Base-by-base conservation (phyloP, 352 stramenopile species). In the Lagenidium giganteum region DNA sequence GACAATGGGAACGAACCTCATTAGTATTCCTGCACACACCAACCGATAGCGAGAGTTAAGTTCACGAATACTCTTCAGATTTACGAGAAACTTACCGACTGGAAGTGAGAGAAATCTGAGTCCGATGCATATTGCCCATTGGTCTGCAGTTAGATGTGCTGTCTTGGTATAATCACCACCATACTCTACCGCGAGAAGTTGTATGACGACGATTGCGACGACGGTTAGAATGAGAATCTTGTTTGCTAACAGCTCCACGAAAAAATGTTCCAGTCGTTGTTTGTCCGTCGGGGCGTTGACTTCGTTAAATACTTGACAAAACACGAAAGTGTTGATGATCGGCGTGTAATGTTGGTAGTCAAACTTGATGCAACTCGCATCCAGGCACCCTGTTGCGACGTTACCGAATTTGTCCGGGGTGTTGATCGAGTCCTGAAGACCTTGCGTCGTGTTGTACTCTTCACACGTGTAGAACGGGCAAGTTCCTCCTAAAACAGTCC, bases 311-410 rank as follows among this genome's bases (percentile, higher is more conserved):
- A 98, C 61, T 67, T 98, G 93, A 22, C 81, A 85, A 49, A 98
- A 98, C 6, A 99, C 95, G 61, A 99, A 99, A 16, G 93, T 90
- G 64, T 98, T 98, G 80, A 99, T 98, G 57, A 99, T 82, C 35
- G 98, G 70, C 5, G 95, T 98, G 65, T 96, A 98, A 69, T 98
- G 96, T 26, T 83, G 64, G 35, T 89, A 92, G 60, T 96, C 67
- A 76, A 93, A 75, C 33, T 54, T 13, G 18, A 41, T 11, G 39
- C 80, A 92, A 23, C 47, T 60, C 13, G 42, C 14, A 16, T 82
- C 53, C 22, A 91, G 40, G 38, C 76, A 91, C 7, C 47, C 50
- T 1, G 61, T 23, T 4, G 79, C 35, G 3, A 48, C 21, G 30
- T 54, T n/a, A n/a, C n/a, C n/a, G n/a, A n/a, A n/a, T n/a, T n/a